A percentile compares a stretch with the other conserved stretches of the same genome.
These are phyloP conservation scores for Panicum hallii DNA, from an alignment of 202 grass and related monocot genomes.

Conservation along the genomic window DNA sequence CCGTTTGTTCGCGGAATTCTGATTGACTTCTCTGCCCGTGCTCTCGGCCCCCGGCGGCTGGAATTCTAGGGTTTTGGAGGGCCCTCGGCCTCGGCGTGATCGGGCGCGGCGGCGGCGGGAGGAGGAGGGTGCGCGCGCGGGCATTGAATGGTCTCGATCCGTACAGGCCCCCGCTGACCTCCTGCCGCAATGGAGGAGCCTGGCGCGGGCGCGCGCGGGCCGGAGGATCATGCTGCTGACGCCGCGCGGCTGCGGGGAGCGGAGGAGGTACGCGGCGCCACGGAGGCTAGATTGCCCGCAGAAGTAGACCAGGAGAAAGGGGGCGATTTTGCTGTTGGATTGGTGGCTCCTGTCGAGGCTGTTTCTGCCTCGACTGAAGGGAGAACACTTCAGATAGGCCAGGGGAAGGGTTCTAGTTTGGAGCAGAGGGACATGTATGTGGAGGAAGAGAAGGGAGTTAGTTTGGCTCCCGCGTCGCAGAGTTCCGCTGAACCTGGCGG, in stretches of 20 bases:
- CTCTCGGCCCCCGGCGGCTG: background rate
- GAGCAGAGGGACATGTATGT: background rate
- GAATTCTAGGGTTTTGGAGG: constrained; percentile 54
- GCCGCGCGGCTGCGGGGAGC: background rate
- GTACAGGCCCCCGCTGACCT: constrained; percentile 37
- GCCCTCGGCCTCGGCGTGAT: constrained; percentile 19
- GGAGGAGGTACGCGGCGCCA: background rate
- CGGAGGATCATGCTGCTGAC: constrained; percentile 29
- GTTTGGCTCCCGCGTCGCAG: background rate
- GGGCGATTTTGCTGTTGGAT: background rate
- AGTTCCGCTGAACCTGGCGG: constrained; percentile 6
- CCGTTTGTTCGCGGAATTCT: constrained; percentile 8
- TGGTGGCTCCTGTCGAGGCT: constrained; percentile 7
- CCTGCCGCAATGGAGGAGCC: constrained; percentile 50
- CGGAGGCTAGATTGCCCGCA: background rate
- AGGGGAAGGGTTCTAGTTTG: background rate
- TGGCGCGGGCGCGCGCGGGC: constrained; percentile 4
- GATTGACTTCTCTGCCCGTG: background rate
- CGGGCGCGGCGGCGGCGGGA: background rate
- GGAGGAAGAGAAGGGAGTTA: constrained; percentile 1
- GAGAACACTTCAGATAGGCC: constrained; percentile 18
- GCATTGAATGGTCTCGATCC: constrained; percentile 62
- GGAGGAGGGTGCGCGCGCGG: background rate
- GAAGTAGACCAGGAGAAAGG: background rate
- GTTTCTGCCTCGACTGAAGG: background rate